These are phyloP conservation scores for Phialophora expanda DNA, from an alignment of 2,329 filamentous ascomycete species.

Conservation along the genomic window DNA sequence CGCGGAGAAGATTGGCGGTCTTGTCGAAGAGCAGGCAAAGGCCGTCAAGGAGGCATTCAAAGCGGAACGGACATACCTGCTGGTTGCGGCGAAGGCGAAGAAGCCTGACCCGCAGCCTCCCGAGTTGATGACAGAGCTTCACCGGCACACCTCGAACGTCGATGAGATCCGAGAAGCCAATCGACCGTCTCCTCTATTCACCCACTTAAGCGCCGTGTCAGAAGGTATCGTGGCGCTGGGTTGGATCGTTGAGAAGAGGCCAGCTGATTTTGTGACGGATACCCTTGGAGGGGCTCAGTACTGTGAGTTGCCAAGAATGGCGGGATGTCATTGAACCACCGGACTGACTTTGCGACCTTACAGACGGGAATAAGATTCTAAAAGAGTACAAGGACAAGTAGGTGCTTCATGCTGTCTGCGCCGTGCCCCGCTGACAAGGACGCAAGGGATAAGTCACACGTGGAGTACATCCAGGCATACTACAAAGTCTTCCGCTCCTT, in stretches of 20 bases:
- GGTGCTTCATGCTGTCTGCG: slow-evolving; percentile 37
- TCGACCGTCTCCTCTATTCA: slow-evolving; percentile 73
- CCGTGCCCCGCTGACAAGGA: slow-evolving; percentile 3
- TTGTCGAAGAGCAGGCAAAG: slow-evolving; percentile 71
- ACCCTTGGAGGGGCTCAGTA: slow-evolving; percentile 84
- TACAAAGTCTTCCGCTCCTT: slow-evolving; percentile 88
- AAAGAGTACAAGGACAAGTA: slow-evolving; percentile 87
- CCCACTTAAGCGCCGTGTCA: slow-evolving; percentile 83
- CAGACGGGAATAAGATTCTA: slow-evolving; percentile 82
- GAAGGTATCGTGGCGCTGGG: slow-evolving; percentile 88
- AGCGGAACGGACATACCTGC: slow-evolving; percentile 84
- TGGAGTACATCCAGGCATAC: slow-evolving; percentile 91
- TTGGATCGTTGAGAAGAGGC: slow-evolving; percentile 87
- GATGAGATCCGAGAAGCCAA: slow-evolving; percentile 82
- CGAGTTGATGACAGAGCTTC: slow-evolving; percentile 83
- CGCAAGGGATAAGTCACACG: slow-evolving; percentile 73
- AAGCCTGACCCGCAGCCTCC: slow-evolving; percentile 79
- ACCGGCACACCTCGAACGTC: slow-evolving; percentile 78
- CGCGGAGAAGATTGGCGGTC: slow-evolving; percentile 76
- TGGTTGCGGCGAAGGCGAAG: slow-evolving; percentile 87
- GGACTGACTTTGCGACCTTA: background rate
- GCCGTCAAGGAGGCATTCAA: slow-evolving; percentile 71
- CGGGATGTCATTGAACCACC: background rate
- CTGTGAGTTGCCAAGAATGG: slow-evolving; percentile 49
- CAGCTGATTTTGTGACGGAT: slow-evolving; percentile 83